A percentile compares a stretch with the other conserved stretches of the same genome.
Evolutionary conservation across 1,139 yeast species (phyloP).

Genomic region (Williopsis jadinii): DNA sequence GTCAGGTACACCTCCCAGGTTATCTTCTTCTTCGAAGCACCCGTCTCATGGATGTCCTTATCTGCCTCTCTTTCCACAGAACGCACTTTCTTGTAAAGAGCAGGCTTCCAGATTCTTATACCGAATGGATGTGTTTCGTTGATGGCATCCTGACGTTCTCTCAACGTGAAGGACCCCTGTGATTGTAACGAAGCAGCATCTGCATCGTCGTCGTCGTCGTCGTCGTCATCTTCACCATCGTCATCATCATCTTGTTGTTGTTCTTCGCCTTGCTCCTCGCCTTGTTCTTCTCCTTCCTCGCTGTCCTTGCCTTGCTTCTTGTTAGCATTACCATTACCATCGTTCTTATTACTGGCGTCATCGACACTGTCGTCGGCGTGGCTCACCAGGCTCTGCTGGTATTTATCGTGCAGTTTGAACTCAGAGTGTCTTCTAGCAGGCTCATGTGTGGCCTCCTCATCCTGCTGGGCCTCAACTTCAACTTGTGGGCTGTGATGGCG

Average conservation of each 20-base stretch:
- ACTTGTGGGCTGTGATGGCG: constrained; percentile 2
- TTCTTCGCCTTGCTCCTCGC: constrained; percentile 5
- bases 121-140: constrained; percentile 97
- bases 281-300: not conserved
- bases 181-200: constrained; percentile 41
- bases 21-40: constrained; percentile 34
- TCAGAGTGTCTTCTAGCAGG: not conserved
- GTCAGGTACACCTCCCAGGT: constrained; percentile 60
- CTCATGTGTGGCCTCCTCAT: not conserved
- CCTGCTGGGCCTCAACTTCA: not conserved
- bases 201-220: constrained; percentile 24
- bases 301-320: not conserved
- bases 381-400: not conserved
- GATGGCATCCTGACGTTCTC: constrained; percentile 93
- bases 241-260: constrained; percentile 11
- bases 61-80: constrained; percentile 91
- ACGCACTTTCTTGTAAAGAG: constrained; percentile 84
- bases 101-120: constrained; percentile 97
- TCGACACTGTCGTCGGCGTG: not conserved
- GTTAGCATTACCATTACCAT: not conserved
- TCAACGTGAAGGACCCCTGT: constrained; percentile 76
- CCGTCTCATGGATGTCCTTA: constrained; percentile 85
- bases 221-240: constrained; percentile 16
- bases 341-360: not conserved
- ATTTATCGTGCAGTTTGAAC: not conserved